Percentiles rank a stretch among this genome's conserved stretches.
phyloP scores from a whole-genome alignment of 345 rosid species.

The Rhodomyrtus tomentosa region DNA sequence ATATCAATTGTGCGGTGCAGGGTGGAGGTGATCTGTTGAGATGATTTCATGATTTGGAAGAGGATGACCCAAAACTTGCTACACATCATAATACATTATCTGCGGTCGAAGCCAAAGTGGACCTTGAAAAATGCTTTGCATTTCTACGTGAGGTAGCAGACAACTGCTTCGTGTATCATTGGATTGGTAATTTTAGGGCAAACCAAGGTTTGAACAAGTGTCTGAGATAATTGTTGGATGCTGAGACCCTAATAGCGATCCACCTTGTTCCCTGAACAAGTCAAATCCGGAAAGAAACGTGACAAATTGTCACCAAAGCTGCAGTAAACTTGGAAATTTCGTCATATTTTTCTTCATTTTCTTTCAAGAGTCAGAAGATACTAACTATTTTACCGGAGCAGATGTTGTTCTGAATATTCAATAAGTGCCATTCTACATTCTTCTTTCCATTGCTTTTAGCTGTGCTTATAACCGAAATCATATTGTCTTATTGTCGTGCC shows the following conservation, averaged over 20 bases:
- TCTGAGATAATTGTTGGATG: background rate
- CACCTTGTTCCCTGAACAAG: background rate
- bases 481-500: background rate
- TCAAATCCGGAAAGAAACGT: background rate
- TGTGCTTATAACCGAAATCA: background rate
- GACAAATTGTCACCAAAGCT: background rate
- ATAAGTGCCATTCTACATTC: background rate
- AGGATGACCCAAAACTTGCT: conserved; percentile 62
- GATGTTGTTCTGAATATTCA: background rate
- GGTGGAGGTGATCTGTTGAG: conserved; percentile 77
- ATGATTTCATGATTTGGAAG: conserved; percentile 73
- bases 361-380: background rate
- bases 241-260: background rate
- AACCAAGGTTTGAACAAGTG: background rate
- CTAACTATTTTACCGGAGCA: background rate
- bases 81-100: conserved; percentile 56
- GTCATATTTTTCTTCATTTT: background rate
- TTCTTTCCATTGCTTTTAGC: background rate
- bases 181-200: background rate
- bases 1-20: conserved; percentile 18
- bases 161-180: background rate
- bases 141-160: background rate
- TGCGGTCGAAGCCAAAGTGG: conserved; percentile 74
- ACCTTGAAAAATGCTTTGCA: background rate
- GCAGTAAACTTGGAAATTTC: background rate